Percentiles rank a stretch among this genome's conserved stretches.
phyloP scores from a whole-genome alignment of 2,329 filamentous ascomycete genomes.

The Fusarium multiceps region DNA sequence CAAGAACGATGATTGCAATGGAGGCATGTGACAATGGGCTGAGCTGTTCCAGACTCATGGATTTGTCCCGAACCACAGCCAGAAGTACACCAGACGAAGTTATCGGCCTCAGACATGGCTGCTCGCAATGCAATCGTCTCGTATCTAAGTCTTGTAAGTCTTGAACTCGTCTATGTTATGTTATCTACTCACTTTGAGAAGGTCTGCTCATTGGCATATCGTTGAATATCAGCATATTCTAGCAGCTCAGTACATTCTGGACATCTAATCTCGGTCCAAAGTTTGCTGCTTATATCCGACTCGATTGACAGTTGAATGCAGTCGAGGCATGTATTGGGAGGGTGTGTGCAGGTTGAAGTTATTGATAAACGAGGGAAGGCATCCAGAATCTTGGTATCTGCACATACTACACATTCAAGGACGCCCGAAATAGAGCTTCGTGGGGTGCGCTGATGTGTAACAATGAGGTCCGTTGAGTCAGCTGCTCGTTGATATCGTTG shows the following conservation, averaged over 20 bases:
- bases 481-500: conserved; percentile 49
- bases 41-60: conserved; percentile 54
- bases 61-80: conserved; percentile 65
- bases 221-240: conserved; percentile 57
- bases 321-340: conserved; percentile 49
- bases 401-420: conserved; percentile 53
- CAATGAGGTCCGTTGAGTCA: conserved; percentile 43
- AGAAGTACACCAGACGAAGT: conserved; percentile 66
- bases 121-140: conserved; percentile 57
- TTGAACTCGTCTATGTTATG: neutral
- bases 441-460: conserved; percentile 48
- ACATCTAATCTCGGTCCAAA: conserved; percentile 62
- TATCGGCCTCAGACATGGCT: conserved; percentile 55
- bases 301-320: conserved; percentile 52
- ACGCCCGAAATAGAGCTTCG: conserved; percentile 38
- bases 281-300: conserved; percentile 49
- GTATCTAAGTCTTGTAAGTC: conserved; percentile 49
- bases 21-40: conserved; percentile 57
- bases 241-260: conserved; percentile 62
- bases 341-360: conserved; percentile 50
- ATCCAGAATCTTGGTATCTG: conserved; percentile 46
- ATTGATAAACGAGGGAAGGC: conserved; percentile 50
- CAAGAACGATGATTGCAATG: conserved; percentile 56
- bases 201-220: conserved; percentile 56
- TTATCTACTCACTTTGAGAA: conserved; percentile 54